Conservation (phyloP, 208 protist species). For the Trypanosoma cruzi region DNA sequence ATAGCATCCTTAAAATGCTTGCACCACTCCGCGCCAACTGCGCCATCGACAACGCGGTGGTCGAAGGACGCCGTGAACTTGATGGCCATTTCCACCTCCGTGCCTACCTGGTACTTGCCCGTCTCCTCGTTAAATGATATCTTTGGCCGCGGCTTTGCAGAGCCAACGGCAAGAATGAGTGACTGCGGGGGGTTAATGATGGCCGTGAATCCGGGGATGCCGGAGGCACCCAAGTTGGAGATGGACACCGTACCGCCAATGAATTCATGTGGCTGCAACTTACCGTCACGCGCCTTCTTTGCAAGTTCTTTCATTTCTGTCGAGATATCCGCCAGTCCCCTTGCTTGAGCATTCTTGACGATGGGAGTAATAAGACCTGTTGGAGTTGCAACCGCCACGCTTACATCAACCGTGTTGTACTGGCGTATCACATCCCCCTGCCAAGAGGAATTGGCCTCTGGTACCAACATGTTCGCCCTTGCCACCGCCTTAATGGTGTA, state of each 20-base stretch:
- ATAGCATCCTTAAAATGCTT: conserved; percentile 95
- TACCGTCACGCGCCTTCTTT: conserved; percentile 89
- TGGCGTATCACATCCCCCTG: conserved; percentile 91
- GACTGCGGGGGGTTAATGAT: conserved; percentile 98
- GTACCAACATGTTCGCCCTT: conserved; percentile 86
- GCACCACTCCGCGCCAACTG: conserved; percentile 96
- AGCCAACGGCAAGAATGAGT: conserved; percentile 96
- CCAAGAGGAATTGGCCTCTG: conserved; percentile 94
- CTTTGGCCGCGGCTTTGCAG: conserved; percentile 68
- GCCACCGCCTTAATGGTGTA: conserved; percentile 96
- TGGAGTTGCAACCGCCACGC: conserved; percentile 95
- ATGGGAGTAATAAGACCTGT: conserved; percentile 97
- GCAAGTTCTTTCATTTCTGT: conserved; percentile 92
- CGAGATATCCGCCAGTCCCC: conserved; percentile 92
- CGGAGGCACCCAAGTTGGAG: conserved; percentile 96
- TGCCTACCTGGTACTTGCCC: conserved; percentile 70
- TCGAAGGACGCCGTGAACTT: conserved; percentile 95
- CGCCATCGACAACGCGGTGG: conserved; percentile 97
- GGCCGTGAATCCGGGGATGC: conserved; percentile 95
- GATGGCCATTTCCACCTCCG: conserved; percentile 86
- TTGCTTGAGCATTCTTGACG: conserved; percentile 89
- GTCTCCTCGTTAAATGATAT: conserved; percentile 79
- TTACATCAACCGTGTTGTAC: conserved; percentile 94
- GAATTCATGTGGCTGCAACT: conserved; percentile 86
- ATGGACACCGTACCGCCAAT: conserved; percentile 96